A percentile compares a stretch with the other conserved stretches of the same genome.
Evolutionary conservation across 768 basidiomycete species (phyloP).

Genomic region (Boletellus ananas): DNA sequence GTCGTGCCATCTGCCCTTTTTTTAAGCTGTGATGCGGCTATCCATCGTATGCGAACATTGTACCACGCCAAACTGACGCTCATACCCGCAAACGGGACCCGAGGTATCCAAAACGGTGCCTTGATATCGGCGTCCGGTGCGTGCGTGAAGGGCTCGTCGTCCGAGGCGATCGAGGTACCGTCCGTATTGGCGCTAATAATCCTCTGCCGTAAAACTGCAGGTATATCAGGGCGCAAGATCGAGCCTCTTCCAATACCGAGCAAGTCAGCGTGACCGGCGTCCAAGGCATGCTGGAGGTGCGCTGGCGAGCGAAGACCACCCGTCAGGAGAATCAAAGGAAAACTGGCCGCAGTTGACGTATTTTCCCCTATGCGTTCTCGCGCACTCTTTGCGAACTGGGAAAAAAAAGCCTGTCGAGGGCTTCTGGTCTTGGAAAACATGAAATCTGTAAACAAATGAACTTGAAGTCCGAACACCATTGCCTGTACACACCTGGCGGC

Average conservation of each 20-base stretch:
- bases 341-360: constrained; percentile 17
- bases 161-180: constrained; percentile 16
- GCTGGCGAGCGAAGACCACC: constrained; percentile 69
- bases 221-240: constrained; percentile 59
- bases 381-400: constrained; percentile 59
- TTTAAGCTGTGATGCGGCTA: constrained; percentile 33
- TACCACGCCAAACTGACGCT: constrained; percentile 68
- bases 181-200: neutral
- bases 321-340: constrained; percentile 72
- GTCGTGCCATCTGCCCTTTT: neutral
- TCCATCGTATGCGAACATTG: constrained; percentile 48
- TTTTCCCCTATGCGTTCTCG: constrained; percentile 41
- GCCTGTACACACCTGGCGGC: constrained; percentile 51
- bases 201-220: constrained; percentile 34
- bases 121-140: constrained; percentile 34
- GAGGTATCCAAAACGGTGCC: constrained; percentile 32
- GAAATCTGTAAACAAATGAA: constrained; percentile 39
- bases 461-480: neutral
- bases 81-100: constrained; percentile 62
- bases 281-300: constrained; percentile 51
- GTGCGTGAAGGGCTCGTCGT: constrained; percentile 33
- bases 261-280: constrained; percentile 59
- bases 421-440: constrained; percentile 26
- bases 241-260: constrained; percentile 74
- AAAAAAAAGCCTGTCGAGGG: constrained; percentile 69